Evolutionary conservation across 306 rosid genomes (phyloP), one percentile per base, ranked within the genome.

Genomic region (Castanospermum australe): DNA sequence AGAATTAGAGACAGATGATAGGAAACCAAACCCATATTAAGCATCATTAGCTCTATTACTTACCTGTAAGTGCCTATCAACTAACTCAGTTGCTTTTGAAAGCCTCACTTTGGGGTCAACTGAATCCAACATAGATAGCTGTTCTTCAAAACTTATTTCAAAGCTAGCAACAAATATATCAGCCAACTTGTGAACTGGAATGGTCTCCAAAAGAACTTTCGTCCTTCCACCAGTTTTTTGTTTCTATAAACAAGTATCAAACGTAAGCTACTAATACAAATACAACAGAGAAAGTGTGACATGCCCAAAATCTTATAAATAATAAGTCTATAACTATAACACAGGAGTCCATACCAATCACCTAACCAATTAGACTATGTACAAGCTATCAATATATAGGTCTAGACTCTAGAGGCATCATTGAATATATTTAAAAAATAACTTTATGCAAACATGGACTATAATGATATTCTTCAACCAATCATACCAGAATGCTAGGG

Each of bases 141-240:
- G 99, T 86, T 96, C 99, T 88, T 96, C 99, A 89, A 96, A 96
- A 86, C 98, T 96, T 77, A 96, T 91, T 88, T 96, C 99, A 83
- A 96, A 96, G 85, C 98, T 96, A 50, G 99, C 99, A 80, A 89
- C 99, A 96, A 96, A 96, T 86, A 96, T 93, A 83, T 96, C 99
- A 45, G 98, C 99, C 91, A 96, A 88, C 87, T 96, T 96, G 84
- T 91, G 97, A 86, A 96, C 92, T 14, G 99, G 99, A 81, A 96
- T 92, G 0, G 96, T 93, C 82, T 93, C 99, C 84, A 96, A 83
- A 81, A 96, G 98, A 81, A 91, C 97, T 82, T 96, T 96, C 15
- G 97, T 96, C 86, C 96, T 91, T 83, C 99, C 99, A 45, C 94
- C 98, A 14, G 99, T 93, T 83, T 96, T 96, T 83, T 96, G 98